Percentiles rank a stretch among this genome's conserved stretches.
These are phyloP conservation scores for Isoetes taiwanensis DNA, from an alignment of 75 land plant species.

Conservation along the genomic window DNA sequence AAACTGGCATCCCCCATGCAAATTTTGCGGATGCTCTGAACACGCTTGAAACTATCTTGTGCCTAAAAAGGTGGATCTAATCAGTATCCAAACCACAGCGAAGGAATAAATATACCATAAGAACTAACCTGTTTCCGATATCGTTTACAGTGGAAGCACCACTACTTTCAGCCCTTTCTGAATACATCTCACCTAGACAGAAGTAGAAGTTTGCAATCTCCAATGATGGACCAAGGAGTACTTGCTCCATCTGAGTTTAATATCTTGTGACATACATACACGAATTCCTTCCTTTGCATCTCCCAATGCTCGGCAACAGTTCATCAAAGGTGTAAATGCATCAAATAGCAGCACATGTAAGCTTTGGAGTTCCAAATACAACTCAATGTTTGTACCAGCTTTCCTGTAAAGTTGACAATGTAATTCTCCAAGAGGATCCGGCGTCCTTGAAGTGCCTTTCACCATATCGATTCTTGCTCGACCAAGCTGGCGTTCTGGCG, in stretches of 20 bases:
- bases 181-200: conserved; percentile 36
- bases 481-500: conserved; percentile 22
- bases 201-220: conserved; percentile 36
- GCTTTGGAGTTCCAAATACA: background rate
- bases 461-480: too few species aligned
- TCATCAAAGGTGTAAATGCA: conserved; percentile 37
- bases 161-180: conserved; percentile 15
- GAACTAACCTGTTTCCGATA: conserved; percentile 24
- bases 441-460: conserved; percentile 32
- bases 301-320: conserved; percentile 35
- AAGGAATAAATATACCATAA: too few species aligned
- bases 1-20: conserved; percentile 22
- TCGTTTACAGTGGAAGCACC: conserved; percentile 20
- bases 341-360: conserved; percentile 33
- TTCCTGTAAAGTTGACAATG: conserved; percentile 23
- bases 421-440: conserved; percentile 21
- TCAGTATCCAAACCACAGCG: too few species aligned
- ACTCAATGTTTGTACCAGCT: conserved; percentile 16
- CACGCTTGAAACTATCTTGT: conserved; percentile 27
- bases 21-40: conserved; percentile 19
- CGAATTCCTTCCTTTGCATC: conserved; percentile 30
- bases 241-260: conserved; percentile 27
- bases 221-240: conserved; percentile 21
- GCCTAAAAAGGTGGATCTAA: too few species aligned
- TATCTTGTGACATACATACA: conserved; percentile 24